These are phyloP conservation scores for Cladorrhinum sp. DNA, from an alignment of 2,329 filamentous ascomycete species.

Conservation along the genomic window DNA sequence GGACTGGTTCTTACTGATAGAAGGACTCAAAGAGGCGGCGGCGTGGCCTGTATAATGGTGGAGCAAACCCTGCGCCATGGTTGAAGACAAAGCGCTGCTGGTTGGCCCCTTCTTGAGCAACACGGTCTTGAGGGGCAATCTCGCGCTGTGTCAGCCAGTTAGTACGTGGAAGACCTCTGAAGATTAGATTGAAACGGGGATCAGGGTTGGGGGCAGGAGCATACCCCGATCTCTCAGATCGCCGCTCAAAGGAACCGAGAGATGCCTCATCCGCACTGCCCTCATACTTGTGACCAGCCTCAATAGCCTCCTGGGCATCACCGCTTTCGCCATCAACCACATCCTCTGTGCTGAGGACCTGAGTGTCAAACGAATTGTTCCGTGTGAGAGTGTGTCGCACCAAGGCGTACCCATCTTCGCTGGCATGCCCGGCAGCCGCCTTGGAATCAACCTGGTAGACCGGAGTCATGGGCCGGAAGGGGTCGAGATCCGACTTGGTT, in stretches of 20 bases:
- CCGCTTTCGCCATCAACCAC: background rate
- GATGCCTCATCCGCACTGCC: slow-evolving; percentile 18
- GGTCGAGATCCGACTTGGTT: slow-evolving; percentile 25
- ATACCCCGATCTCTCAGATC: slow-evolving; percentile 32
- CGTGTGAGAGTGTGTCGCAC: slow-evolving; percentile 14
- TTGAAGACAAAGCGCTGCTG: slow-evolving; percentile 51
- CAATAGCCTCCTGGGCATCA: slow-evolving; percentile 14
- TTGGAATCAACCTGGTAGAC: slow-evolving; percentile 14
- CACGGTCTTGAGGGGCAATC: slow-evolving; percentile 47
- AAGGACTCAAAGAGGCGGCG: slow-evolving; percentile 37
- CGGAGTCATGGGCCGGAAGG: slow-evolving; percentile 26
- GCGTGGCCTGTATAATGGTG: slow-evolving; percentile 53
- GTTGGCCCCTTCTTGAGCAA: slow-evolving; percentile 48
- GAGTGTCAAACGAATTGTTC: slow-evolving; percentile 26
- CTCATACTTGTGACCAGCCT: slow-evolving; percentile 16
- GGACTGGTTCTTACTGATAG: slow-evolving; percentile 23
- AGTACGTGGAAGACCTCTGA: slow-evolving; percentile 5
- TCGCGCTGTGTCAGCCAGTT: slow-evolving; percentile 31
- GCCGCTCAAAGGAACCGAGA: slow-evolving; percentile 22
- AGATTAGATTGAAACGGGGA: background rate
- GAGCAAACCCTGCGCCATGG: slow-evolving; percentile 52
- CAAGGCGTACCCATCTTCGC: slow-evolving; percentile 21
- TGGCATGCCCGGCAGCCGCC: slow-evolving; percentile 4
- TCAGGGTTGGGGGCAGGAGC: slow-evolving; percentile 13
- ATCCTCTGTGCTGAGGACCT: slow-evolving; percentile 23